Evolutionary conservation across 2,329 filamentous ascomycete genomes (phyloP).

Genomic region (Pleoardoris graminearum): DNA sequence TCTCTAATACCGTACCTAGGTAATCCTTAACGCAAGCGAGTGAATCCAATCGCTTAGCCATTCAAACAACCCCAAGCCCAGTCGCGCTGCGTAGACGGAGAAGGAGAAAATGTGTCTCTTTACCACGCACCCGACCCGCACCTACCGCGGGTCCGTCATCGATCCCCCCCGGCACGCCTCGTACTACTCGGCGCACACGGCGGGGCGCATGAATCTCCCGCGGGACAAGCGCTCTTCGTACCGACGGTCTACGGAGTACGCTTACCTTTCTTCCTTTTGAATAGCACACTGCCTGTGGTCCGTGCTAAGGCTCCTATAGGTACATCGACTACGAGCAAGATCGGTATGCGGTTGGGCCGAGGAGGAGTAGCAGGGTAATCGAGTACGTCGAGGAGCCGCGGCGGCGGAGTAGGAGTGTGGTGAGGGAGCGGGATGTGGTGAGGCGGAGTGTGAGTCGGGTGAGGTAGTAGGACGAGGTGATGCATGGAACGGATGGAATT

Average conservation of each 20-base stretch:
- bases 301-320: neutral
- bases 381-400: conserved; percentile 36
- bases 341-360: conserved; percentile 7
- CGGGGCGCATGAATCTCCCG: conserved; percentile 40
- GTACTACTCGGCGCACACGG: conserved; percentile 39
- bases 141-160: conserved; percentile 24
- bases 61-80: too few relatives aligned
- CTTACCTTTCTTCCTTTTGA: neutral
- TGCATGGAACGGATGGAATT: neutral
- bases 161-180: conserved; percentile 38
- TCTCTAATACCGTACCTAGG: too few relatives aligned
- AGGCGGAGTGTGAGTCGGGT: conserved; percentile 38
- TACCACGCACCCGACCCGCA: conserved; percentile 33
- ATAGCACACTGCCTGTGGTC: too few relatives aligned
- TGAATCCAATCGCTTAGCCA: too few relatives aligned
- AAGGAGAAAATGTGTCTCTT: conserved; percentile 39
- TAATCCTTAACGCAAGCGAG: too few relatives aligned
- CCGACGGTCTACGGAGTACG: conserved; percentile 19
- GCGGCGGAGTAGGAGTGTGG: conserved; percentile 31
- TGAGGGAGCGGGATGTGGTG: conserved; percentile 12
- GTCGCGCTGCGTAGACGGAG: neutral
- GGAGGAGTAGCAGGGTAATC: conserved; percentile 18
- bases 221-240: conserved; percentile 29
- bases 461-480: conserved; percentile 19
- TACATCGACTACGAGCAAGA: neutral